Percentiles rank a stretch among this genome's conserved stretches.
phyloP scores from a whole-genome alignment of 176 grass and related monocot species.

The Elaeis guineensis region DNA sequence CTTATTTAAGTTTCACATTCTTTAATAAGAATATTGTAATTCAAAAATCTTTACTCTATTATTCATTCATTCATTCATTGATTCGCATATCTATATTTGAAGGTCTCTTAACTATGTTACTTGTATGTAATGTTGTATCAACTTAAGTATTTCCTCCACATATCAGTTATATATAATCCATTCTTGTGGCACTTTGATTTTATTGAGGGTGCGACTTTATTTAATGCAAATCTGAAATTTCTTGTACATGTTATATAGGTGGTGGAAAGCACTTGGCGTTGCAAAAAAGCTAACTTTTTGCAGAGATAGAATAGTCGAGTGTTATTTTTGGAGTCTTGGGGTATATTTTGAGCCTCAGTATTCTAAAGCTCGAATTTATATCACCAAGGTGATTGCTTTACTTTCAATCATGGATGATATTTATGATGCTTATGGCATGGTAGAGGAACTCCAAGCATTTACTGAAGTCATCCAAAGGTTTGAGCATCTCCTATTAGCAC shows the following conservation, averaged over 20 bases:
- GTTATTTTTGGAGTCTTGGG: conserved; percentile 25
- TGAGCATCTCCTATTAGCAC: not conserved
- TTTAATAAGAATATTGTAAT: too few relatives aligned
- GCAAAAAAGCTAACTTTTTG: conserved; percentile 8
- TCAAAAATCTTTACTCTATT: too few relatives aligned
- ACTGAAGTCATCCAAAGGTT: conserved; percentile 37
- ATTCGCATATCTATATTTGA: too few relatives aligned
- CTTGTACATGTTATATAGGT: conserved; percentile 4
- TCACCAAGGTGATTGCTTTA: conserved; percentile 13
- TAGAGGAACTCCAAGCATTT: not conserved
- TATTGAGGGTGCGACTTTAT: too few relatives aligned
- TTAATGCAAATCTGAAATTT: too few relatives aligned
- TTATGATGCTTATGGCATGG: conserved; percentile 7
- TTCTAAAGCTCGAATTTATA: conserved; percentile 24
- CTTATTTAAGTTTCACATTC: too few relatives aligned
- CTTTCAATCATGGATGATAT: not conserved
- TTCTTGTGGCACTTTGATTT: too few relatives aligned
- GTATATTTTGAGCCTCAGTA: conserved; percentile 28
- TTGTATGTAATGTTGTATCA: too few relatives aligned
- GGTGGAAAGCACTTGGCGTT: conserved; percentile 29
- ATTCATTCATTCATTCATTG: too few relatives aligned
- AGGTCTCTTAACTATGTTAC: too few relatives aligned
- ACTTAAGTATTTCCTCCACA: too few relatives aligned
- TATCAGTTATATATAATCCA: too few relatives aligned
- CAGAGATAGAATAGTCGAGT: conserved; percentile 26